Conservation (phyloP, 2,329 filamentous ascomycete genomes). For the Phaeosphaeriaceae sp. region DNA sequence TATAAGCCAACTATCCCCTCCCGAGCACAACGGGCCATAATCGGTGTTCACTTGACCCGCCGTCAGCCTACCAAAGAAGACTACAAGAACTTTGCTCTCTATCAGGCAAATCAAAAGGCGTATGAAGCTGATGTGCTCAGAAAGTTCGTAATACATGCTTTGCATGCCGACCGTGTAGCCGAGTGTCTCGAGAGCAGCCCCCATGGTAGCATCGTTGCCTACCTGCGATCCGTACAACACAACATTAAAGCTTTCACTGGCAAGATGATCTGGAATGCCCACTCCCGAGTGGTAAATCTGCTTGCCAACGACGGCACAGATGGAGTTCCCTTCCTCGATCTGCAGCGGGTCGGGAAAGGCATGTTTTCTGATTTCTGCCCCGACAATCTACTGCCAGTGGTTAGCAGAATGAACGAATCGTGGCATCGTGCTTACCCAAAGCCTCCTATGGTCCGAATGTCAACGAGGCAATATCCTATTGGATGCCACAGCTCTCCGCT, state of each 20-base stretch:
- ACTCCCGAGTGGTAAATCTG: slow-evolving; percentile 25
- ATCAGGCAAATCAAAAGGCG: slow-evolving; percentile 34
- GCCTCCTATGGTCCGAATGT: slow-evolving; percentile 27
- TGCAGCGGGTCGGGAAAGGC: slow-evolving; percentile 12
- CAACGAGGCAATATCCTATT: slow-evolving; percentile 24
- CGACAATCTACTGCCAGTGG: slow-evolving; percentile 11
- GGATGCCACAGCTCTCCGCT: slow-evolving; percentile 18
- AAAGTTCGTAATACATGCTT: slow-evolving; percentile 26
- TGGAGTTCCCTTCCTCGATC: slow-evolving; percentile 25
- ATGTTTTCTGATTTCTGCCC: slow-evolving; percentile 23
- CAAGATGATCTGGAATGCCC: slow-evolving; percentile 34
- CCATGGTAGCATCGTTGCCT: slow-evolving; percentile 10
- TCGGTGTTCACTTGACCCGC: slow-evolving; percentile 13
- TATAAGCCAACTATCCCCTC: neutral
- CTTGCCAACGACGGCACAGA: slow-evolving; percentile 24
- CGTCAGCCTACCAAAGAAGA: slow-evolving; percentile 24
- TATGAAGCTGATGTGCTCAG: slow-evolving; percentile 34
- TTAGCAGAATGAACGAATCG: slow-evolving; percentile 22
- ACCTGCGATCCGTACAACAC: slow-evolving; percentile 22
- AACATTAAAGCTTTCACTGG: slow-evolving; percentile 24
- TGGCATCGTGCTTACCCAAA: slow-evolving; percentile 22
- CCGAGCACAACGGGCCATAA: slow-evolving; percentile 10
- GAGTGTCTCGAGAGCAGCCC: slow-evolving; percentile 10
- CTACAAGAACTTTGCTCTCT: slow-evolving; percentile 26
- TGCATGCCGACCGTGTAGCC: slow-evolving; percentile 22